Evolutionary conservation across 768 basidiomycete genomes (phyloP), one percentile per base, ranked within the genome.

Genomic region (Psilocybe cyanescens): DNA sequence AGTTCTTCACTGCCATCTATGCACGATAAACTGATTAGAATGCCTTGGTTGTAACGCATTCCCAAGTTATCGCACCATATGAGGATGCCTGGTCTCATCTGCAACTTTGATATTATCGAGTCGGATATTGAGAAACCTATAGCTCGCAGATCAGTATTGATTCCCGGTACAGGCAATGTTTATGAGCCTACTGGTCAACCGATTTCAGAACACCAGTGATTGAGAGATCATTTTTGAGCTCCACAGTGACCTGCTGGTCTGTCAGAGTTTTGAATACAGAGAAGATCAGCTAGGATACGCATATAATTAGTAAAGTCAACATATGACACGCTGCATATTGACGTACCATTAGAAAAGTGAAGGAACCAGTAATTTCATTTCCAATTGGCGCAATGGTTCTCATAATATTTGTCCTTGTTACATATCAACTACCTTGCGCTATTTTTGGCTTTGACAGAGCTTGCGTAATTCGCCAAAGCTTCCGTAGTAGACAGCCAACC

Each of bases 181-280:
- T 60, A 41, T 37, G 14, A 51, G 41, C 61, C 57, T 53, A 84
- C 97, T 99, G 97, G 81, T 99, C 97, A 55, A 99, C 96, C 33
- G 95, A 97, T 83, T 97, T 97, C 68, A 99, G 78, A 29, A 92
- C 90, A 1, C 97, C 97, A 8, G 92, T 94, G 75, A 99, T 97
- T 17, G 92, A 95, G 57, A 99, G 87, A 76, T 99, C 97, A 78
- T 99, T 99, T 81, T 99, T 99, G 71, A 99, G 88, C 75, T 98
- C 95, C 65, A 97, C 96, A 4, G 93, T 95, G 69, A 99, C 96
- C 70, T 90, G 87, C 72, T 99, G 97, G 77, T 98, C 95, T 8
- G 96, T 98, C 33, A 99, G 87, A 8, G 97, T 99, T 79, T 99
- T 99, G 89, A 99, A 99, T 29, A 99, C 96, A 48, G 96, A 98